Evolutionary conservation across 441 rosid genomes (phyloP).

Genomic region (Pelargonium australe): DNA sequence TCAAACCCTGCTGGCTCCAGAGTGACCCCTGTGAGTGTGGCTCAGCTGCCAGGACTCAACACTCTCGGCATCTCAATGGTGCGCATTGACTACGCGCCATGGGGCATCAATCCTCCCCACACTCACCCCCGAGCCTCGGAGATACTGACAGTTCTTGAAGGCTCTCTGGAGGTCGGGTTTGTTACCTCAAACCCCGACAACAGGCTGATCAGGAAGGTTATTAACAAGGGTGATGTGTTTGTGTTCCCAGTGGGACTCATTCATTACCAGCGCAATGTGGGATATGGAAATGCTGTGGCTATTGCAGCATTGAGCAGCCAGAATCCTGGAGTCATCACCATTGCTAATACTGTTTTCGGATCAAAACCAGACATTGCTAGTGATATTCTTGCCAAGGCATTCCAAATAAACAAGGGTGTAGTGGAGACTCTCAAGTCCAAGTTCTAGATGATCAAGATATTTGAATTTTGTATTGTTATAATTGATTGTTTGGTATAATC

Average conservation of each 20-base stretch:
- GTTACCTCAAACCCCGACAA: slow-evolving; percentile 16
- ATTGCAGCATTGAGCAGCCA: slow-evolving; percentile 23
- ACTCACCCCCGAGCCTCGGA: slow-evolving; percentile 18
- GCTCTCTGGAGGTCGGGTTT: slow-evolving; percentile 14
- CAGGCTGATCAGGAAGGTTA: slow-evolving; percentile 14
- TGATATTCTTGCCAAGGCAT: slow-evolving; percentile 18
- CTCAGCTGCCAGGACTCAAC: slow-evolving; percentile 17
- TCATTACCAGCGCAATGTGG: background rate
- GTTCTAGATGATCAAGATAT: slow-evolving; percentile 5
- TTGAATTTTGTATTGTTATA: no score
- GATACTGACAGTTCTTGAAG: slow-evolving; percentile 20
- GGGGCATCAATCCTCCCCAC: slow-evolving; percentile 19
- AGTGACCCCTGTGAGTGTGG: slow-evolving; percentile 12
- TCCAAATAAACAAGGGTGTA: slow-evolving; percentile 15
- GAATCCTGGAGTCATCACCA: slow-evolving; percentile 4
- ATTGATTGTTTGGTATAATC: no score
- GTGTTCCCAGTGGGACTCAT: slow-evolving; percentile 17
- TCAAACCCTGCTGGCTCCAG: slow-evolving; percentile 12
- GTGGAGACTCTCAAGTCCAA: slow-evolving; percentile 5
- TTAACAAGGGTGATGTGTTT: slow-evolving; percentile 16
- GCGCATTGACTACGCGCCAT: slow-evolving; percentile 16
- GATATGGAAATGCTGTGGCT: slow-evolving; percentile 12
- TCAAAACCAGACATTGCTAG: slow-evolving; percentile 7
- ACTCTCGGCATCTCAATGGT: slow-evolving; percentile 19
- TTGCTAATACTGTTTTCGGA: slow-evolving; percentile 19